A percentile compares a stretch with the other conserved stretches of the same genome.
Evolutionary conservation across 345 rosid species (phyloP).

Genomic region (Eutrema heterophyllum): DNA sequence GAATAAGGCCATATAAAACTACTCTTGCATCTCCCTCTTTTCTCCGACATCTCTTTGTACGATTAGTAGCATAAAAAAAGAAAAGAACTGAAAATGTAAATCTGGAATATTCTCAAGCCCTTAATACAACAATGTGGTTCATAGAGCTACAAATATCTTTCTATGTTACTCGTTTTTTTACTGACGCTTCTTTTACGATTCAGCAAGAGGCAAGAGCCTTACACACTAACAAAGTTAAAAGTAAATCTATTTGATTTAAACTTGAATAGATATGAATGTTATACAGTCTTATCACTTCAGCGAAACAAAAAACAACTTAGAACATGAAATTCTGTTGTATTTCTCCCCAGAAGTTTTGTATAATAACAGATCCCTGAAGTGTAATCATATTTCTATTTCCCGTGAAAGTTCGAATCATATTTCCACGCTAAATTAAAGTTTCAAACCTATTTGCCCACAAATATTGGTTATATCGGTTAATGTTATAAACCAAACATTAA

Average conservation of each 20-base stretch:
- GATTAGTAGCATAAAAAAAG: not conserved
- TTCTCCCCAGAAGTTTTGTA: no score
- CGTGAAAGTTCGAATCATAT: no score
- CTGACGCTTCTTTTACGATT: not conserved
- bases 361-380: no score
- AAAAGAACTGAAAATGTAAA: conserved; percentile 11
- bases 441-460: no score
- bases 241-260: not conserved
- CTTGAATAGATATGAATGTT: not conserved
- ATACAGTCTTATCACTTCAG: not conserved
- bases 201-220: not conserved
- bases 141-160: not conserved
- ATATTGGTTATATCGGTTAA: no score
- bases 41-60: not conserved
- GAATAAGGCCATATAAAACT: not conserved
- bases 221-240: not conserved
- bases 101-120: conserved; percentile 17
- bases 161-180: not conserved
- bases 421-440: no score
- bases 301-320: not conserved
- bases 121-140: conserved; percentile 15
- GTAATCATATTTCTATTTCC: no score
- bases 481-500: no score
- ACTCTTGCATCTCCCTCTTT: not conserved
- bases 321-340: not conserved